Conservation (phyloP, 1,139 yeast species). For the Hyphopichia buzzinii region DNA sequence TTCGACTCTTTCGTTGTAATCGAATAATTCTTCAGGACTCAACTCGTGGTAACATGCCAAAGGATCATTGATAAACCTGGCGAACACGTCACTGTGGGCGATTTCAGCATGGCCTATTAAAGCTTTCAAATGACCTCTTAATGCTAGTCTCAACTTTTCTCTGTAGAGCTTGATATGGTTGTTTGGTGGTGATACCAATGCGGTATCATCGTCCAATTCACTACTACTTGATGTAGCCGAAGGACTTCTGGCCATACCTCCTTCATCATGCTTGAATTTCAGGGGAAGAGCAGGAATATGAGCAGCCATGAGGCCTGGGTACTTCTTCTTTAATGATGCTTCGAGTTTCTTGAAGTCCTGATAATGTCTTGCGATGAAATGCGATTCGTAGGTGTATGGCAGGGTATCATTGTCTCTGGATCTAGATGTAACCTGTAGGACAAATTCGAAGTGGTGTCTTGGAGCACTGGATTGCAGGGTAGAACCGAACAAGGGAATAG, state of each 20-base stretch:
- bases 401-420: constrained; percentile 4
- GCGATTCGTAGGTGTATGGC: constrained; percentile 17
- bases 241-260: constrained; percentile 11
- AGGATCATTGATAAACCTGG: constrained; percentile 49
- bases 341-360: constrained; percentile 63
- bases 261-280: constrained; percentile 47
- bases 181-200: background rate
- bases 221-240: constrained; percentile 7
- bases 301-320: constrained; percentile 73
- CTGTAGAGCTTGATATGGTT: constrained; percentile 16
- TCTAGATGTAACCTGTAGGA: constrained; percentile 35
- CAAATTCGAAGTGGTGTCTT: constrained; percentile 42
- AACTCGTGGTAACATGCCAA: constrained; percentile 24
- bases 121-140: constrained; percentile 66
- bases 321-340: constrained; percentile 45
- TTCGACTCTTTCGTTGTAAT: constrained; percentile 53
- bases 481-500: constrained; percentile 12
- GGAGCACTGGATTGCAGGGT: constrained; percentile 16
- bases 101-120: constrained; percentile 56
- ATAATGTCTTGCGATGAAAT: constrained; percentile 61
- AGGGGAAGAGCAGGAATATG: constrained; percentile 49
- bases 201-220: constrained; percentile 16
- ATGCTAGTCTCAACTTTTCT: constrained; percentile 72
- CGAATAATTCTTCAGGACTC: constrained; percentile 45
- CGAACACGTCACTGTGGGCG: constrained; percentile 48